phyloP scores from a whole-genome alignment of 352 stramenopile species.

The Globisporangium middletonii region DNA sequence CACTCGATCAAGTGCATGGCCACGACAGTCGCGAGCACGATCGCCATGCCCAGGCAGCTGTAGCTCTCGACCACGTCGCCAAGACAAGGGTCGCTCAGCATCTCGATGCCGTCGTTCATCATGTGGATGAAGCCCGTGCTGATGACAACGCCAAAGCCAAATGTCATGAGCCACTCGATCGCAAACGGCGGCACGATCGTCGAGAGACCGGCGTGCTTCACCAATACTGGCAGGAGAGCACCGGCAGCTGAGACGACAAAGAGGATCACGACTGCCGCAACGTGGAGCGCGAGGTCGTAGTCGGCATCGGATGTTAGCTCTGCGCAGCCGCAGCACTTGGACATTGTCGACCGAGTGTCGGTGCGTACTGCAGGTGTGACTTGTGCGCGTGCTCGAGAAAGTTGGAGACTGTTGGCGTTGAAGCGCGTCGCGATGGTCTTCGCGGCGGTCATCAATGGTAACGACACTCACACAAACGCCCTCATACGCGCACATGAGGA shows the following conservation, averaged over 20 bases:
- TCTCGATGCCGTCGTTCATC: slow-evolving; percentile 51
- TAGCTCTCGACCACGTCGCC: slow-evolving; percentile 45
- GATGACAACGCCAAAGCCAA: slow-evolving; percentile 65
- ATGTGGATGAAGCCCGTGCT: slow-evolving; percentile 71
- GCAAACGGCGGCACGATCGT: slow-evolving; percentile 26
- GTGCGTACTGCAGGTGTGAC: no score
- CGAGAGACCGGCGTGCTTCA: slow-evolving; percentile 31
- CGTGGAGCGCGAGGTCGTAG: slow-evolving; percentile 27
- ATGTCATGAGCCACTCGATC: slow-evolving; percentile 47
- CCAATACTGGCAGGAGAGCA: slow-evolving; percentile 34
- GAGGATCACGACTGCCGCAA: slow-evolving; percentile 48
- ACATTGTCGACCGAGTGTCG: slow-evolving; percentile 14
- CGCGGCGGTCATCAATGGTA: no score
- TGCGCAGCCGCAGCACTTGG: slow-evolving; percentile 35
- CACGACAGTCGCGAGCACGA: slow-evolving; percentile 56
- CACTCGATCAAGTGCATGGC: slow-evolving; percentile 69
- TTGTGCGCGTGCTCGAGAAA: no score
- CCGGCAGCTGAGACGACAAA: slow-evolving; percentile 38
- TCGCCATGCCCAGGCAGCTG: slow-evolving; percentile 35
- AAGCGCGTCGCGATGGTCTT: no score
- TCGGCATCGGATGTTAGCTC: neutral
- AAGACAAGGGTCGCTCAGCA: slow-evolving; percentile 52
- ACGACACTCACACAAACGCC: no score
- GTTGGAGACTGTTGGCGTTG: no score
- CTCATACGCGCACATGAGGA: no score